A percentile compares a stretch with the other conserved stretches of the same genome.
phyloP scores from a whole-genome alignment of 2,329 filamentous ascomycete genomes.

The Akanthomyces muscarius region DNA sequence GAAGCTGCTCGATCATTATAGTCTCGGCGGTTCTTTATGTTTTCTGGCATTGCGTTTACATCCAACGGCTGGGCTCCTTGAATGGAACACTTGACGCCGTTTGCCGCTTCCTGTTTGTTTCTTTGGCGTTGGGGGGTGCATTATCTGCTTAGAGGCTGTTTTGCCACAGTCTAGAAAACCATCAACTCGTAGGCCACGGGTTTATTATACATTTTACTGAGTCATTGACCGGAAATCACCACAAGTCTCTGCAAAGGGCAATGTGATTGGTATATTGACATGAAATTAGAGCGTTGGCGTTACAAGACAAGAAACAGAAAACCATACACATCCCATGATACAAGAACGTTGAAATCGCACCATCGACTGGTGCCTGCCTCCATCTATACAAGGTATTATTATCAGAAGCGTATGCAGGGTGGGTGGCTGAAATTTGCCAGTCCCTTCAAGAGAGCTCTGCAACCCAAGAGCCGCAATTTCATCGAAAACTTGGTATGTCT shows the following conservation, averaged over 20 bases:
- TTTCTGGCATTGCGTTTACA: not conserved
- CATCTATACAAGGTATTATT: not conserved
- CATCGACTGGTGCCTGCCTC: too few species aligned
- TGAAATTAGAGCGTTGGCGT: not conserved
- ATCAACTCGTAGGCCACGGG: not conserved
- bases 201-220: not conserved
- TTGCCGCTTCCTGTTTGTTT: not conserved
- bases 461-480: not conserved
- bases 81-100: not conserved
- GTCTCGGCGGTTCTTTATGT: conserved; percentile 16
- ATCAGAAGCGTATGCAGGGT: not conserved
- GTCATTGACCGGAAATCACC: not conserved
- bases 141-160: not conserved
- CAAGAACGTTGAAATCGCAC: not conserved
- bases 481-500: not conserved
- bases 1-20: conserved; percentile 56
- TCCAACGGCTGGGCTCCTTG: not conserved
- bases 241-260: not conserved
- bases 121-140: conserved; percentile 8
- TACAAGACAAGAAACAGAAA: not conserved
- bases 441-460: not conserved
- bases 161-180: not conserved
- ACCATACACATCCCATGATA: not conserved
- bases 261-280: conserved; percentile 8
- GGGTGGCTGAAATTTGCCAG: too few species aligned